Evolutionary conservation across 306 rosid species (phyloP), one percentile per base, ranked within the genome.

Genomic region (Trifolium subterraneum): DNA sequence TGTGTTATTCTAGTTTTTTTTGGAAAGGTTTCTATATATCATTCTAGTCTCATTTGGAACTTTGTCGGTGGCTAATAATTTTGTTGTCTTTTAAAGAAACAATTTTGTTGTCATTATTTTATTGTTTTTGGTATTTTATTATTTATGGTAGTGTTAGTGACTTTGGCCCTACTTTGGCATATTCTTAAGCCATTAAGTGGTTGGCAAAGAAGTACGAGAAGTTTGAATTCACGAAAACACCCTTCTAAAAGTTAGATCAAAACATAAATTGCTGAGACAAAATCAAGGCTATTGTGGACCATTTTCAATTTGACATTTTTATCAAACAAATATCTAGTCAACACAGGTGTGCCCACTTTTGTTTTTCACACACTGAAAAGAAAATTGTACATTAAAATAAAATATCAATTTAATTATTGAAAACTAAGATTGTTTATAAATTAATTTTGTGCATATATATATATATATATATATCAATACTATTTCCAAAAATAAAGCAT

Each of bases 61-160:
- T 14, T 29, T 84, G 84, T 84, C 87, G 87, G 87, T 80, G 87
- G 20, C 58, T 74, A 83, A 78, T 52, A 52, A 52, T 11, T 2
- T 42, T 42, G 10, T 42, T 42, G 48, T 42, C 12, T 11, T 42
- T 10, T 42, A 4, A 11, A 10, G 48, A 11, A 11, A 42, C 10
- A 42, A 42, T 18, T 18, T 20, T 2, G 59, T 19, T 52, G 59
- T 48, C 25, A 70, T 64, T 76, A 75, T 75, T 75, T 63, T 70
- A 54, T 16, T 27, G 6, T 27, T 38, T 62, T 25, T 67, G 56
- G 15, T 41, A 23, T 47, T 70, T 76, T 35, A 38, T 59, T 48
- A 48, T 52, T 70, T 51, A 3, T 22, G 41, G 3, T 56, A 11
- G 23, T 22, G 23, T 23, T 9, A 54, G 8, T 14, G 15, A 56